phyloP scores from a whole-genome alignment of 352 stramenopile species.

The Phytophthora lateralis region DNA sequence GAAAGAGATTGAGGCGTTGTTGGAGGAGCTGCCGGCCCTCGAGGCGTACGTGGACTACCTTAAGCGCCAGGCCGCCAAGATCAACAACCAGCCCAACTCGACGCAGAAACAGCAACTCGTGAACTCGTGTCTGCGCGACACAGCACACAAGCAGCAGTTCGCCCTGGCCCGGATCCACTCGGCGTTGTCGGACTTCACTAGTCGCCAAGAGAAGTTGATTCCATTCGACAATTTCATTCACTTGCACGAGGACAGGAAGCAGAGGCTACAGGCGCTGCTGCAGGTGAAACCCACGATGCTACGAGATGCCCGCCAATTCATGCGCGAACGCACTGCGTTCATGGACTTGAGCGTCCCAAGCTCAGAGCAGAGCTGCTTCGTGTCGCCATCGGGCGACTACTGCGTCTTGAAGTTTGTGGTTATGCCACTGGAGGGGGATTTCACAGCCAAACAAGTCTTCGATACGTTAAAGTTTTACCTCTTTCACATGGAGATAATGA shows the following conservation, averaged over 20 bases:
- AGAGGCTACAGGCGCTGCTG: conserved; percentile 20
- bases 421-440: conserved; percentile 26
- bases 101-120: conserved; percentile 39
- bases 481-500: conserved; percentile 47
- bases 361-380: conserved; percentile 29
- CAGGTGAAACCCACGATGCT: conserved; percentile 22
- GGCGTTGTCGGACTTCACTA: conserved; percentile 31
- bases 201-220: conserved; percentile 33
- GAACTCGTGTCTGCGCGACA: conserved; percentile 34
- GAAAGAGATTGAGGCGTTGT: conserved; percentile 38
- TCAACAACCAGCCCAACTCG: conserved; percentile 33
- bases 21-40: conserved; percentile 28
- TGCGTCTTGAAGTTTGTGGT: conserved; percentile 37
- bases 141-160: conserved; percentile 26
- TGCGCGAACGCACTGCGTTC: conserved; percentile 31
- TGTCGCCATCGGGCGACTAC: conserved; percentile 30
- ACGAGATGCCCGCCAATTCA: conserved; percentile 30
- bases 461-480: conserved; percentile 37
- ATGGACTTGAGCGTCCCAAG: conserved; percentile 25
- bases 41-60: conserved; percentile 43
- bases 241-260: conserved; percentile 15
- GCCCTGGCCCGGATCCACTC: conserved; percentile 27
- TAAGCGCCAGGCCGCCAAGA: conserved; percentile 35
- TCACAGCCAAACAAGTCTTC: conserved; percentile 29
- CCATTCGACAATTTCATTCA: conserved; percentile 37